phyloP scores from a whole-genome alignment of 2,329 filamentous ascomycete species.

The Diaporthe helianthi region DNA sequence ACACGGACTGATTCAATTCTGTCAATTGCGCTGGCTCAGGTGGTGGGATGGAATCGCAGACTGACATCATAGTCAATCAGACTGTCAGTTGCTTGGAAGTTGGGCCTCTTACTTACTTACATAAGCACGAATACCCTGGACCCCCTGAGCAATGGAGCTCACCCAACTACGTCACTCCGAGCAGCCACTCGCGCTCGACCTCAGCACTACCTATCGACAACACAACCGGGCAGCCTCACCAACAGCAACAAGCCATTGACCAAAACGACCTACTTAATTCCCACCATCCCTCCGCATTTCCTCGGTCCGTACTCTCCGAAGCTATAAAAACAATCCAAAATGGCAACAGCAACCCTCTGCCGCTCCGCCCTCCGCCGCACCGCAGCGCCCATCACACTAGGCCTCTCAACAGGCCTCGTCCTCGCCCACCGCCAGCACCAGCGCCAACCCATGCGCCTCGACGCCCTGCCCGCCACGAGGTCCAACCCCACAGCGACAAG shows the following conservation, averaged over 20 bases:
- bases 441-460: slow-evolving; percentile 41
- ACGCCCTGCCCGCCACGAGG: slow-evolving; percentile 36
- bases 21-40: not conserved
- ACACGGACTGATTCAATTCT: not conserved
- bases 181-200: not conserved
- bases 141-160: slow-evolving; percentile 9
- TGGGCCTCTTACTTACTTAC: slow-evolving; percentile 5
- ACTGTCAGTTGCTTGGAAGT: not conserved
- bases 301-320: no score
- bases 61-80: not conserved
- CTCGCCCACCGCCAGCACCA: slow-evolving; percentile 38
- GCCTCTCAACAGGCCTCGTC: slow-evolving; percentile 38
- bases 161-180: slow-evolving; percentile 13
- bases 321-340: not conserved
- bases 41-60: not conserved
- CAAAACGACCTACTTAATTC: rapidly evolving
- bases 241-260: not conserved
- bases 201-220: not conserved
- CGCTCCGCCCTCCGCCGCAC: slow-evolving; percentile 37
- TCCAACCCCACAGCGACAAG: no score
- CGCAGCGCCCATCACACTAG: slow-evolving; percentile 37
- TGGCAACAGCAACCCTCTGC: slow-evolving; percentile 35
- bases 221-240: not conserved
- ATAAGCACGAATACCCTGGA: slow-evolving; percentile 8
- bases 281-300: rapidly evolving